Percentiles rank a stretch among this genome's conserved stretches.
Evolutionary conservation across 164 flowering plant genomes (phyloP).

Genomic region (Vitis rotundifolia): DNA sequence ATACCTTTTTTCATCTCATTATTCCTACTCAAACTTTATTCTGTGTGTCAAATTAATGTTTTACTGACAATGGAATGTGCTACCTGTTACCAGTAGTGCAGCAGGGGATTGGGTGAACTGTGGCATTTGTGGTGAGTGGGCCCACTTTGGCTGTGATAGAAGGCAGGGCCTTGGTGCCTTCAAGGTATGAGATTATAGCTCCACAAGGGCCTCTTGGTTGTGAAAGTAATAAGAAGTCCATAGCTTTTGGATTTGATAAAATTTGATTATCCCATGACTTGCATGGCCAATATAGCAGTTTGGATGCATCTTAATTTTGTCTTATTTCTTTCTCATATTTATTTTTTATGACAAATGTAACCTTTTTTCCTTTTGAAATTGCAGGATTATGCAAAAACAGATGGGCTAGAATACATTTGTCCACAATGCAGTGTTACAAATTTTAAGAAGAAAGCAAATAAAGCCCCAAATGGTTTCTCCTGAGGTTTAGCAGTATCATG

Average conservation of each 20-base stretch:
- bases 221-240: no score
- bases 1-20: slow-evolving; percentile 15
- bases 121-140: slow-evolving; percentile 98
- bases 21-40: neutral
- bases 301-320: neutral
- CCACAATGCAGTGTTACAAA: slow-evolving; percentile 63
- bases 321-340: neutral
- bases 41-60: neutral
- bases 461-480: no score
- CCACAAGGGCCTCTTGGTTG: no score
- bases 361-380: neutral
- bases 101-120: slow-evolving; percentile 99
- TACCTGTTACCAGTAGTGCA: slow-evolving; percentile 71
- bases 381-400: slow-evolving; percentile 78
- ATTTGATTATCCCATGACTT: no score
- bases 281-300: no score
- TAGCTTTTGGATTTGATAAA: no score
- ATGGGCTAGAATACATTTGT: slow-evolving; percentile 68
- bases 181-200: slow-evolving; percentile 51
- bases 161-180: slow-evolving; percentile 97
- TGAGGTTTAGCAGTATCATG: no score
- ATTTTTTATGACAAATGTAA: neutral
- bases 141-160: slow-evolving; percentile 97
- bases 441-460: slow-evolving; percentile 3
- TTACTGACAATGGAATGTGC: slow-evolving; percentile 4